Evolutionary conservation across 768 basidiomycete genomes (phyloP), one percentile per base, ranked within the genome.

Genomic region (Calocera viscosa): DNA sequence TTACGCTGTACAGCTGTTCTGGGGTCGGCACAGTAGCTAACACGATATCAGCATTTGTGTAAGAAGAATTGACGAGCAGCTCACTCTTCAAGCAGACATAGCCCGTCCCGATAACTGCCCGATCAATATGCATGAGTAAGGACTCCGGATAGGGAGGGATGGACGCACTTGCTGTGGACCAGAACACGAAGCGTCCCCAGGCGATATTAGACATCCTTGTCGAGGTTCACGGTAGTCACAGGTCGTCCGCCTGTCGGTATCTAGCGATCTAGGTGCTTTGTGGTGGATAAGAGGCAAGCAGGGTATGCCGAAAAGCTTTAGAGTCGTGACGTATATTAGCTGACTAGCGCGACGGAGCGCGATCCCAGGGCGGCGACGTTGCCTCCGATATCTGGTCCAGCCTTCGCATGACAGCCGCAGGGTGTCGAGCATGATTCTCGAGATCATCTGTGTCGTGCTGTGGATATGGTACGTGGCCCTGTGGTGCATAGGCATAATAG

Each of bases 401-500:
- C 53, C 30, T 24, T 60, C 30, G 53, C 22, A 5, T 60, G 53
- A 60, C 53, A 60, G 53, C 53, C 53, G 53, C 30, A 10, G 26
- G 7, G 11, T 7, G 26, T n/a, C 22, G 30, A 26, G 53, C 53
- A 60, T 60, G 53, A 26, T 60, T 60, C 14, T 10, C 26, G 26
- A 60, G 30, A 26, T 60, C 53, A 28, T 60, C 30, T 60, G 53
- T 30, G 68, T 74, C 24, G 49, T 75, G 14, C 67, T 71, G 39
- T 66, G 53, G 53, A 60, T 70, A 2, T 92, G 89, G 86, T 88
- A 87, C 71, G 65, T 78, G 7, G 74, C 79, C 14, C 68, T 89
- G 65, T 91, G 88, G 87, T 75, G 78, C 12, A 75, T 93, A 64
- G 82, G 85, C 35, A 73, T 90, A 2, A 70, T 91, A 28, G 91